These are phyloP conservation scores for Chlamydomonas incerta DNA, from an alignment of 139 green algal species.

Conservation along the genomic window DNA sequence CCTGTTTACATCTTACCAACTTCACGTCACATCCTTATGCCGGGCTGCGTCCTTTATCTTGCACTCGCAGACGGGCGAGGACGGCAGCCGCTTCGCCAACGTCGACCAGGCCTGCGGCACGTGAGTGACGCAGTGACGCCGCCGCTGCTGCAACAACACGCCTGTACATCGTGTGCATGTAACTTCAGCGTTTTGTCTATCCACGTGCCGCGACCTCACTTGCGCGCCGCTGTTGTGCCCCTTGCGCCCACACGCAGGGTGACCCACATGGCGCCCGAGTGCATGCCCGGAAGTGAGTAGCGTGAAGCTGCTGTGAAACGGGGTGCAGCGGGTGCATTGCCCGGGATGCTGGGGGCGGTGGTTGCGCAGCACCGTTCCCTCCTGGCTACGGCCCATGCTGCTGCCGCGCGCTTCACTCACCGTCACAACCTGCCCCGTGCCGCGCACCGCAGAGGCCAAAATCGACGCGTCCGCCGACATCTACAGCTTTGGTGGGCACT, in stretches of 20 bases:
- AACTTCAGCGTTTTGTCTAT: not conserved
- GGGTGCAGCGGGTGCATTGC: no score
- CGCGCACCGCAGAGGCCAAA: not conserved
- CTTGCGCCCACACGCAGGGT: not conserved
- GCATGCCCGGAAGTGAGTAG: constrained; percentile 12
- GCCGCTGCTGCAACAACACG: no score
- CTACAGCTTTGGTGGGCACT: not conserved
- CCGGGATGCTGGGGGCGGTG: no score
- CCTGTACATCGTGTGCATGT: no score
- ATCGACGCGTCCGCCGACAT: not conserved
- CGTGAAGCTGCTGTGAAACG: no score
- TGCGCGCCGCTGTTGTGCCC: not conserved
- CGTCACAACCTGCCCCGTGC: no score
- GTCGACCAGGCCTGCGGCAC: constrained; percentile 9
- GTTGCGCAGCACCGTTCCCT: no score
- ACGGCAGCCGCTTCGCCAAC: not conserved
- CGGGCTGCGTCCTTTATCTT: not conserved
- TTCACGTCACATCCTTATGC: no score
- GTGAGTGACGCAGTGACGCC: not conserved
- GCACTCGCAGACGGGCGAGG: not conserved
- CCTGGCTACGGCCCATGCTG: no score
- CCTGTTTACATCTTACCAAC: no score
- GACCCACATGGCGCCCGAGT: constrained; percentile 12
- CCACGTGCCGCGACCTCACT: not conserved
- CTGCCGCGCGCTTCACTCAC: no score